Evolutionary conservation across 2,329 filamentous ascomycete species (phyloP), one percentile per base, ranked within the genome.

Genomic region (Aureobasidium sp.): DNA sequence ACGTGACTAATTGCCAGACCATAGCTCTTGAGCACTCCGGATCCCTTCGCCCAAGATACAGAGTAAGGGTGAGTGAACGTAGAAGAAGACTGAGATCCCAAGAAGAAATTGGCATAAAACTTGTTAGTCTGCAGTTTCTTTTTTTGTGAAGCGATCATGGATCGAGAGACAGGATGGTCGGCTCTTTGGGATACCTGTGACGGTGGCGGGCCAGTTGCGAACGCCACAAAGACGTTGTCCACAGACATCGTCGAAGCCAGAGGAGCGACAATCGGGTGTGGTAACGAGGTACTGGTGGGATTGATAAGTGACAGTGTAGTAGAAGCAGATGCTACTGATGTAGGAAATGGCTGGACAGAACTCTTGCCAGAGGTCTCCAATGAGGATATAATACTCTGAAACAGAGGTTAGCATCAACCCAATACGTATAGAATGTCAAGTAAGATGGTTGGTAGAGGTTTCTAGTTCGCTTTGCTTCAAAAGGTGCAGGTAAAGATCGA

Each of bases 1-100:
- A 87, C 80, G 70, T 96, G 91, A 9, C 87, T 87, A 58, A 96
- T 81, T 7, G 85, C 79, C 75, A 97, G 81, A 37, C 93, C 93
- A 81, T 85, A 96, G 71, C 88, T 91, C 52, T 78, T 76, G 4
- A 86, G 80, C 82, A 73, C 67, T 75, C 77, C 72, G 83, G 79
- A 15, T 73, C 75, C 76, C 51, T 76, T 76, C 1, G 72, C 68
- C 78, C 78, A 80, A 62, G 72, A 70, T 0, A 81, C 64, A 0
- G 72, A 75, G 64, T 80, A 81, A 3, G 78, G 92, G 70, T 91
- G 87, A 0, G 88, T 87, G 75, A 87, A 96, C 0, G 86, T 81
- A 0, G 87, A 82, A 7, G 82, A 82, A 5, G 79, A 83, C 72
- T 96, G 91, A 47, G 81, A 81, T 5, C 86, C 88, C 0, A 97